Evolutionary conservation across 2,329 filamentous ascomycete genomes (phyloP).

Genomic region (Pseudocercospora macadamiae): DNA sequence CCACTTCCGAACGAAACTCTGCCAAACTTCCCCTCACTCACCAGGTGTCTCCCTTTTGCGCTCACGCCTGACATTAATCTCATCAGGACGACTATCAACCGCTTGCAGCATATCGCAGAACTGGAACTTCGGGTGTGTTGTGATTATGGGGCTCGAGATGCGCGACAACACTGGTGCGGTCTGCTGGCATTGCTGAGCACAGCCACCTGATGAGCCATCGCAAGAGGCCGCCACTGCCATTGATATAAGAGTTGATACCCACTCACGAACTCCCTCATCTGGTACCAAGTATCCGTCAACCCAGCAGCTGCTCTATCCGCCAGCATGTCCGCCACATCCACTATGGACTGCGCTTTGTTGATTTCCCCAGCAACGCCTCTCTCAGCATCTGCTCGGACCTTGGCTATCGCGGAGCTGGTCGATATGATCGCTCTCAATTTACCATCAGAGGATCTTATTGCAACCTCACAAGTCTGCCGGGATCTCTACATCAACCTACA

Average conservation of each 20-base stretch:
- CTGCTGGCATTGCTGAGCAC: neutral
- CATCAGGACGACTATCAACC: neutral
- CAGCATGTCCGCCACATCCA: neutral
- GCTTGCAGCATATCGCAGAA: neutral
- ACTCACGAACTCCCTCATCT: too few relatives aligned
- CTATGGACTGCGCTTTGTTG: neutral
- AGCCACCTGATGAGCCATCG: neutral
- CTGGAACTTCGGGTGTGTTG: neutral
- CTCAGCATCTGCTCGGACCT: neutral
- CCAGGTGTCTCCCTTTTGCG: neutral
- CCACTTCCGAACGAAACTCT: conserved; percentile 2
- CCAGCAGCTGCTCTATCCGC: too few relatives aligned
- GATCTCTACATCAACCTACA: neutral
- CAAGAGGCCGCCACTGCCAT: neutral
- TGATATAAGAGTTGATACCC: neutral
- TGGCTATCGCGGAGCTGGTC: neutral
- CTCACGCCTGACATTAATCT: neutral
- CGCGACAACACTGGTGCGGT: neutral
- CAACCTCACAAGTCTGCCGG: neutral
- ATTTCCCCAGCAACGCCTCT: neutral
- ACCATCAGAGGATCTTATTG: neutral
- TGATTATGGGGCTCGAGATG: neutral
- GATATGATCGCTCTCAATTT: neutral
- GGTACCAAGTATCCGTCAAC: too few relatives aligned
- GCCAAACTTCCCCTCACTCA: neutral